phyloP scores from a whole-genome alignment of 345 rosid genomes.

The Toxicodendron radicans region DNA sequence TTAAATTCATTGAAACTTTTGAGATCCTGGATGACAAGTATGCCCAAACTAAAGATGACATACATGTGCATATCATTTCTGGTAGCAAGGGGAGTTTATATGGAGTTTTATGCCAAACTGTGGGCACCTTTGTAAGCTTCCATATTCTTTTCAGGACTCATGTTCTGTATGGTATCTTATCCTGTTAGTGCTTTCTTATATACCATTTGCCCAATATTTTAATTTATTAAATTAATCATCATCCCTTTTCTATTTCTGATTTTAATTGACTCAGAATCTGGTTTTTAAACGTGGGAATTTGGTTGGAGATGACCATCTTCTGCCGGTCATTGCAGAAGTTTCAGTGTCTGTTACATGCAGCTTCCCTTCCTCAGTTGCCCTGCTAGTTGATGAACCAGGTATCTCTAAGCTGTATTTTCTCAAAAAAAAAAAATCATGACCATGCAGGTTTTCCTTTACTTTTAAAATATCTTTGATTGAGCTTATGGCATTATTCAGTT shows the following conservation, averaged over 20 bases:
- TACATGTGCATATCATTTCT: constrained; percentile 43
- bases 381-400: constrained; percentile 92
- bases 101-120: constrained; percentile 59
- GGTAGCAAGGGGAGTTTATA: constrained; percentile 45
- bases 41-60: constrained; percentile 37
- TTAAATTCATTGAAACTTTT: constrained; percentile 55
- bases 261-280: constrained; percentile 51
- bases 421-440: not conserved
- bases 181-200: not conserved
- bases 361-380: constrained; percentile 69
- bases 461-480: constrained; percentile 23
- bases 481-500: constrained; percentile 48
- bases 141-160: constrained; percentile 4
- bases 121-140: constrained; percentile 70
- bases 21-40: constrained; percentile 45
- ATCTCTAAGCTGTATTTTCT: constrained; percentile 17
- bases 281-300: constrained; percentile 81
- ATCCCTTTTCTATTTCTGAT: constrained; percentile 25
- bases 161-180: constrained; percentile 7
- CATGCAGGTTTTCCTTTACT: not conserved
- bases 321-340: constrained; percentile 70
- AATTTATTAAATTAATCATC: constrained; percentile 1
- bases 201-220: not conserved
- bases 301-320: constrained; percentile 75
- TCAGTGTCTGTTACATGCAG: constrained; percentile 57